phyloP scores from a whole-genome alignment of 176 grass and related monocot genomes.

The Musa acuminata region DNA sequence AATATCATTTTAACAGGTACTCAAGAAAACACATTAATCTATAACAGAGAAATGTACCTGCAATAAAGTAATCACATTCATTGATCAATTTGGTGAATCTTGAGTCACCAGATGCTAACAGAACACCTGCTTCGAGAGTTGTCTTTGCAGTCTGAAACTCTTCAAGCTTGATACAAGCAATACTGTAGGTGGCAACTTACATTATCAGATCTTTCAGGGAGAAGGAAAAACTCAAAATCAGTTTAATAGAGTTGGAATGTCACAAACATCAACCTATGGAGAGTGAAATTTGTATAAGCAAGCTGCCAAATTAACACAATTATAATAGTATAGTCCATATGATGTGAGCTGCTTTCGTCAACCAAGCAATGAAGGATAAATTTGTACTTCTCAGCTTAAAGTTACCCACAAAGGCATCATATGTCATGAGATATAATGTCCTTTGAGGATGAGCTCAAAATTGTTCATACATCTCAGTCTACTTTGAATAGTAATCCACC shows the following conservation, averaged over 20 bases:
- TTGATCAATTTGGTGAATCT: constrained; percentile 40
- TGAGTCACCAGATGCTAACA: constrained; percentile 35
- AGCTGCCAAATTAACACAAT: too few relatives aligned
- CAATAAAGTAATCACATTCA: constrained; percentile 38
- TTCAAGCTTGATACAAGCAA: constrained; percentile 46
- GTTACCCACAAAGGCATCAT: neutral
- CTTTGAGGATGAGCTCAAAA: neutral
- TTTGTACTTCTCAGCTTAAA: neutral
- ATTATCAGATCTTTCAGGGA: neutral
- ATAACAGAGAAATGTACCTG: constrained; percentile 18
- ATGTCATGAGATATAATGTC: neutral
- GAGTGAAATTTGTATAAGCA: neutral
- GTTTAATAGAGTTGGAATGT: neutral
- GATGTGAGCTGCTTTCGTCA: too few relatives aligned
- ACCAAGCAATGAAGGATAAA: neutral
- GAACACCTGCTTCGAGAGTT: constrained; percentile 35
- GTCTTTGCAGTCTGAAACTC: constrained; percentile 44
- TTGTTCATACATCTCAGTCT: neutral
- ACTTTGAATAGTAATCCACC: neutral
- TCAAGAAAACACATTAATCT: neutral
- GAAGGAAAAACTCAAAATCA: neutral
- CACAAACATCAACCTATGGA: neutral
- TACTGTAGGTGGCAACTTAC: constrained; percentile 14
- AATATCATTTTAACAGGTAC: neutral
- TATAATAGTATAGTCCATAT: too few relatives aligned